phyloP scores from a whole-genome alignment of 306 rosid genomes.

The Echinosophora koreensis region DNA sequence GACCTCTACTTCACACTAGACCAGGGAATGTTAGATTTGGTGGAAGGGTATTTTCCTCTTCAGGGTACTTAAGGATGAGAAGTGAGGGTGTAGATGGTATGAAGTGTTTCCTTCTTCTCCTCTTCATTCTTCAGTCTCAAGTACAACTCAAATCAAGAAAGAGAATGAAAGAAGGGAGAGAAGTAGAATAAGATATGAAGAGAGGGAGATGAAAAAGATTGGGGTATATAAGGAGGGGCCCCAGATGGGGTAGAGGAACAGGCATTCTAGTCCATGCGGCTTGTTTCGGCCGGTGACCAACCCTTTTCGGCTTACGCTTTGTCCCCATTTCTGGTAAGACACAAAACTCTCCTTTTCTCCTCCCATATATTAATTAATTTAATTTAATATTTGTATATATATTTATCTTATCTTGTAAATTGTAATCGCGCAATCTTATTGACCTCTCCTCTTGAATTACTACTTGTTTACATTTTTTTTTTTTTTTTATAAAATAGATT shows the following conservation, averaged over 20 bases:
- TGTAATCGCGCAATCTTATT: too few species aligned
- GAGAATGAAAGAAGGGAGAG: conserved; percentile 24
- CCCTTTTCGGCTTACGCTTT: conserved; percentile 65
- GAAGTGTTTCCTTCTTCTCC: conserved; percentile 37
- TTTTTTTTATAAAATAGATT: too few species aligned
- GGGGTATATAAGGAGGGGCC: conserved; percentile 20
- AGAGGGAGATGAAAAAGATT: conserved; percentile 24
- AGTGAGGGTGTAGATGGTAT: not conserved
- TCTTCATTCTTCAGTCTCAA: conserved; percentile 35
- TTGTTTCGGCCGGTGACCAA: conserved; percentile 61
- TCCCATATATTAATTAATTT: conserved; percentile 26
- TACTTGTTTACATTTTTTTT: too few species aligned
- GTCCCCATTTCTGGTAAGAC: conserved; percentile 51
- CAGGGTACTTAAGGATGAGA: not conserved
- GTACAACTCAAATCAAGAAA: not conserved
- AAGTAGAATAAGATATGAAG: conserved; percentile 15
- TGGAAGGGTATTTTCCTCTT: conserved; percentile 37
- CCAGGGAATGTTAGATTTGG: conserved; percentile 31
- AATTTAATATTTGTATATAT: too few species aligned
- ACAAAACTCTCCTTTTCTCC: conserved; percentile 48
- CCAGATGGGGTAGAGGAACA: not conserved
- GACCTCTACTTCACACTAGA: not conserved
- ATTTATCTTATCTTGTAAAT: too few species aligned
- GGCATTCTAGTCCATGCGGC: conserved; percentile 27
- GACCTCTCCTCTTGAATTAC: too few species aligned